A percentile compares a stretch with the other conserved stretches of the same genome.
phyloP scores from a whole-genome alignment of 371 early-diverging fungal genomes.

The Actinomortierella wolfii region DNA sequence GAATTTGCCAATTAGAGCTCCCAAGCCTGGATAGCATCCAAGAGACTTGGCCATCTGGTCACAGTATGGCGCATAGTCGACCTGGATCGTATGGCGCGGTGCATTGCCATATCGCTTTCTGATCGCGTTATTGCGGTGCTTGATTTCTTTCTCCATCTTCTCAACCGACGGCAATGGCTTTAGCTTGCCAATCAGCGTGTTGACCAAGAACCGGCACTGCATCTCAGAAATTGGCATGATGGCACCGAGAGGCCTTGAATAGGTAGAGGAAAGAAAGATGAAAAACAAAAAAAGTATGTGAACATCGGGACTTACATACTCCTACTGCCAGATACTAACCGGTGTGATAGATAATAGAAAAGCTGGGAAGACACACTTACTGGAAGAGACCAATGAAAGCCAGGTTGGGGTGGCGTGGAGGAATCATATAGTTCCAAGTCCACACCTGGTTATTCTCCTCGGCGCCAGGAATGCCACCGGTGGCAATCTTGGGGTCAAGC shows the following conservation, averaged over 20 bases:
- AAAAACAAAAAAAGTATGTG: neutral
- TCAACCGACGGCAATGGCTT: slow-evolving; percentile 28
- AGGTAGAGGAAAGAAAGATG: neutral
- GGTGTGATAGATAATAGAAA: neutral
- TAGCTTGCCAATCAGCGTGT: slow-evolving; percentile 38
- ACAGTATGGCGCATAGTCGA: slow-evolving; percentile 47
- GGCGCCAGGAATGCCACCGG: slow-evolving; percentile 42
- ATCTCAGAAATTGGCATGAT: slow-evolving; percentile 54
- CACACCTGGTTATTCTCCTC: slow-evolving; percentile 45
- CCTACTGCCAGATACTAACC: neutral
- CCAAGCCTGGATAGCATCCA: slow-evolving; percentile 49
- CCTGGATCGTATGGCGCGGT: slow-evolving; percentile 52
- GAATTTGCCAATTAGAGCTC: slow-evolving; percentile 26
- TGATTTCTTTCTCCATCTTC: slow-evolving; percentile 47
- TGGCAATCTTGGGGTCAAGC: slow-evolving; percentile 50
- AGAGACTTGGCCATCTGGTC: slow-evolving; percentile 47
- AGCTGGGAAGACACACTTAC: neutral
- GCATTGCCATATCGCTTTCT: slow-evolving; percentile 24
- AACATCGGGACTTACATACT: neutral
- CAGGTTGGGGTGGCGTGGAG: slow-evolving; percentile 49
- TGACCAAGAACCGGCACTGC: slow-evolving; percentile 50
- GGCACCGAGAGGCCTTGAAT: slow-evolving; percentile 49
- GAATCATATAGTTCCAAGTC: slow-evolving; percentile 49
- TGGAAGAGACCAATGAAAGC: slow-evolving; percentile 58
- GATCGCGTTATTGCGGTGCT: slow-evolving; percentile 18